Conservation (phyloP, 495 filamentous ascomycete species). For the Hyaloscypha finlandica region DNA sequence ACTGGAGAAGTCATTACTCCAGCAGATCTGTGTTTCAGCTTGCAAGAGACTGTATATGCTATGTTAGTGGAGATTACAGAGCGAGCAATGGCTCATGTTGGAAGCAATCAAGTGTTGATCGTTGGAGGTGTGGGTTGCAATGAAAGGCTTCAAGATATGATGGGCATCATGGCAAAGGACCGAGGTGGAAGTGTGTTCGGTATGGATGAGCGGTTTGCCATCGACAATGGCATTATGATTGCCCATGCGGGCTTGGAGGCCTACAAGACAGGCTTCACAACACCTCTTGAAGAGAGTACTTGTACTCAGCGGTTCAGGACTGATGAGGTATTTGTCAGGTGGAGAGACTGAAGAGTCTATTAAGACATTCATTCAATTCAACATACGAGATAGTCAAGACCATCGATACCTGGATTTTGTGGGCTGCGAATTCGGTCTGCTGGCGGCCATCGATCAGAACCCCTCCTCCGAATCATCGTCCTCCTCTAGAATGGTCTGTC, state of each 20-base stretch:
- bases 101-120: constrained; percentile 85
- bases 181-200: constrained; percentile 89
- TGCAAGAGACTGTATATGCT: constrained; percentile 92
- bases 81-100: constrained; percentile 97
- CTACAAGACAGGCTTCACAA: constrained; percentile 75
- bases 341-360: constrained; percentile 64
- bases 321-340: constrained; percentile 89
- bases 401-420: too few relatives aligned
- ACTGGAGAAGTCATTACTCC: constrained; percentile 59
- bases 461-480: constrained; percentile 43
- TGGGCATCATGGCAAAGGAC: constrained; percentile 93
- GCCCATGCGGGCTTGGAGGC: constrained; percentile 91
- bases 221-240: constrained; percentile 99
- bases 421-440: neutral
- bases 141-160: constrained; percentile 95
- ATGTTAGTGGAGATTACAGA: constrained; percentile 99
- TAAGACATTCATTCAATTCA: neutral
- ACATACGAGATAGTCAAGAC: neutral
- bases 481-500: constrained; percentile 68
- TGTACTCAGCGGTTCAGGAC: constrained; percentile 95
- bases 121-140: constrained; percentile 99
- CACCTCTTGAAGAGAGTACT: constrained; percentile 75
- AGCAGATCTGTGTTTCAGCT: constrained; percentile 89
- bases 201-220: constrained; percentile 96
- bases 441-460: constrained; percentile 7